Percentiles rank a stretch among this genome's conserved stretches.
These are phyloP conservation scores for Agrocybe praecox DNA, from an alignment of 768 basidiomycete species.

Conservation along the genomic window DNA sequence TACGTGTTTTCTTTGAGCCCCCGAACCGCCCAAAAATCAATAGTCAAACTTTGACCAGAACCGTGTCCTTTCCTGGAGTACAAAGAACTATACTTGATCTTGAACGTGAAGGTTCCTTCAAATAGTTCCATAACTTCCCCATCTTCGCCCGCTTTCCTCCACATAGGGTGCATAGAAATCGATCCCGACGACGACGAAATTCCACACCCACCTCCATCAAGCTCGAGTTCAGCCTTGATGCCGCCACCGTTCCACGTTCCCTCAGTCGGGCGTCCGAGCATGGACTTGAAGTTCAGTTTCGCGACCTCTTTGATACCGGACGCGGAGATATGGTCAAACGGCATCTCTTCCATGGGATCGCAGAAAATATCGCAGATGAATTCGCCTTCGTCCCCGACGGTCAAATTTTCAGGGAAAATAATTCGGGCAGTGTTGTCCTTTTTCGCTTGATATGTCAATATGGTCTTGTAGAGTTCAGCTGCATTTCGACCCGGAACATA, in stretches of 20 bases:
- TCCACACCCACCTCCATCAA: slow-evolving; percentile 28
- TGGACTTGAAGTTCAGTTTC: neutral
- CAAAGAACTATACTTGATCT: slow-evolving; percentile 32
- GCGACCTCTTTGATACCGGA: slow-evolving; percentile 18
- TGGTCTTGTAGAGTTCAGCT: slow-evolving; percentile 29
- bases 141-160: slow-evolving; percentile 19
- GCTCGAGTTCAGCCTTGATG: slow-evolving; percentile 3
- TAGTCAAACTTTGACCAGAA: slow-evolving; percentile 25
- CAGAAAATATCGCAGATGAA: slow-evolving; percentile 25
- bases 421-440: slow-evolving; percentile 36
- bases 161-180: slow-evolving; percentile 36
- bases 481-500: slow-evolving; percentile 30
- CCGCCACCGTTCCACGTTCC: slow-evolving; percentile 6
- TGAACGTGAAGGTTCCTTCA: slow-evolving; percentile 40
- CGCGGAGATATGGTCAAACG: slow-evolving; percentile 30
- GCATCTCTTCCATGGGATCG: slow-evolving; percentile 36
- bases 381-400: slow-evolving; percentile 10
- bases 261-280: neutral
- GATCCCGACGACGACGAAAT: slow-evolving; percentile 33
- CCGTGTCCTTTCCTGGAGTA: slow-evolving; percentile 39
- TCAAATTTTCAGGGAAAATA: slow-evolving; percentile 17
- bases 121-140: slow-evolving; percentile 32
- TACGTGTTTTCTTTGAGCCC: neutral
- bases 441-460: slow-evolving; percentile 38
- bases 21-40: slow-evolving; percentile 38